phyloP scores from a whole-genome alignment of 2,329 filamentous ascomycete genomes.

The Colletotrichum cuscutae region DNA sequence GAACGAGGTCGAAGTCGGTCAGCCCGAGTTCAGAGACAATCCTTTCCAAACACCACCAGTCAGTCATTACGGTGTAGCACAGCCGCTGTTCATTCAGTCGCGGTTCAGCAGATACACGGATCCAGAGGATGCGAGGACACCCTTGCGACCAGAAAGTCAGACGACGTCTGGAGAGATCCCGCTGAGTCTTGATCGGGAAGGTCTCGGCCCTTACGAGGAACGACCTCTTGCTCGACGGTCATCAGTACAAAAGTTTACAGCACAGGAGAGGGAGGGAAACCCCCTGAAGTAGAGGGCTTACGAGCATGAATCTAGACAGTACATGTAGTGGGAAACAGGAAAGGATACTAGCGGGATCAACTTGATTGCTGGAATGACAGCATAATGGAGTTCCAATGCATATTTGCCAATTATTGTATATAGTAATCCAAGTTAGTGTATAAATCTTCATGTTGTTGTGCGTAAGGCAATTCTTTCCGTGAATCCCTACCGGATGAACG shows the following conservation, averaged over 20 bases:
- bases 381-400: not conserved
- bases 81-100: constrained; percentile 26
- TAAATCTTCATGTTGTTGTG: no score
- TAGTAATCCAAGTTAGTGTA: not conserved
- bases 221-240: not conserved
- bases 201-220: constrained; percentile 4
- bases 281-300: constrained; percentile 20
- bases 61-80: constrained; percentile 18
- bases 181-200: constrained; percentile 18
- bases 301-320: not conserved
- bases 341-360: not conserved
- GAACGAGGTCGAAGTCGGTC: constrained; percentile 1
- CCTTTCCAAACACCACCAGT: not conserved
- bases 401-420: not conserved
- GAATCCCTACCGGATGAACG: no score
- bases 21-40: constrained; percentile 10
- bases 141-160: constrained; percentile 14
- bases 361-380: not conserved
- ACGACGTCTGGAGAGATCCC: constrained; percentile 30
- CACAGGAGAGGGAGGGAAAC: constrained; percentile 6
- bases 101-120: constrained; percentile 29
- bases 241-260: constrained; percentile 25
- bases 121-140: constrained; percentile 6
- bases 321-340: not conserved
- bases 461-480: no score